A percentile compares a stretch with the other conserved stretches of the same genome.
phyloP scores from a whole-genome alignment of 2,329 filamentous ascomycete genomes.

The Intubia oerlemansii region DNA sequence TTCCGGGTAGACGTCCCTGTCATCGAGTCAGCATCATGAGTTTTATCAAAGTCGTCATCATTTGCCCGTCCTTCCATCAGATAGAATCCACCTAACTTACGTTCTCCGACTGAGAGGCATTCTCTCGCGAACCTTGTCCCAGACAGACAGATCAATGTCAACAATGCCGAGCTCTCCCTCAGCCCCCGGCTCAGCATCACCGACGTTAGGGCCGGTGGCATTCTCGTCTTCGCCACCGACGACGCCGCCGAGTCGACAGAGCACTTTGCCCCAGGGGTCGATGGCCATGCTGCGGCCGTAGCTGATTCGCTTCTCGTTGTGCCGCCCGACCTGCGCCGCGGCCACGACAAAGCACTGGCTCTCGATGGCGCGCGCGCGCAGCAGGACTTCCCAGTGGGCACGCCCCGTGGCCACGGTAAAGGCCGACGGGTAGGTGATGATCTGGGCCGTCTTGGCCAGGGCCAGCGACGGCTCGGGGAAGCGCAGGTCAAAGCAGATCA shows the following conservation, averaged over 20 bases:
- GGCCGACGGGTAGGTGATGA: slow-evolving; percentile 73
- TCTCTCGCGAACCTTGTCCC: slow-evolving; percentile 25
- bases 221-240: slow-evolving; percentile 18
- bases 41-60: background rate
- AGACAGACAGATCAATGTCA: slow-evolving; percentile 26
- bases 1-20: slow-evolving; percentile 7
- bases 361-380: slow-evolving; percentile 70
- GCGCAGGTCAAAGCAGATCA: slow-evolving; percentile 81
- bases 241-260: slow-evolving; percentile 39
- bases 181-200: slow-evolving; percentile 13
- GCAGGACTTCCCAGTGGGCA: slow-evolving; percentile 67
- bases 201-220: slow-evolving; percentile 2
- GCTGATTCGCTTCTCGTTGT: slow-evolving; percentile 40
- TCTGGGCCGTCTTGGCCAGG: slow-evolving; percentile 43
- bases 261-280: slow-evolving; percentile 65
- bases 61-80: no score
- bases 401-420: slow-evolving; percentile 73
- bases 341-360: slow-evolving; percentile 75
- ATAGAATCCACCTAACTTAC: no score
- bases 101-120: slow-evolving; percentile 30
- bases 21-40: background rate
- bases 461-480: slow-evolving; percentile 57
- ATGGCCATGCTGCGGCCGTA: slow-evolving; percentile 77
- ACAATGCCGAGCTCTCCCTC: slow-evolving; percentile 31
- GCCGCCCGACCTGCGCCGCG: slow-evolving; percentile 58